Evolutionary conservation across 2,329 filamentous ascomycete genomes (phyloP), one percentile per base, ranked within the genome.

Genomic region (Botrytis squamosa): DNA sequence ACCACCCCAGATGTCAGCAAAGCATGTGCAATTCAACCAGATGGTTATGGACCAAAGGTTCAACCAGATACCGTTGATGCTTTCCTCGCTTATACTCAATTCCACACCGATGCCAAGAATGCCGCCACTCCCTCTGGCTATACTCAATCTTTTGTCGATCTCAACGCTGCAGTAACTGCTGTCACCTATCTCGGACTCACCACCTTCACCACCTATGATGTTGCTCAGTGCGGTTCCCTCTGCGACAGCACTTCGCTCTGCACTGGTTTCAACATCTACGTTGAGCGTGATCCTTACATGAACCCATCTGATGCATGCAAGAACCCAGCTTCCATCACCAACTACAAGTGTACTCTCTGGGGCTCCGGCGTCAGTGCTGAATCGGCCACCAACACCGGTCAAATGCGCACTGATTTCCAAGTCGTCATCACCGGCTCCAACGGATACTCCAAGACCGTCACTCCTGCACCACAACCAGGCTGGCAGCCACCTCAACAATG

Each of bases 351-450:
- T 75, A 78, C 80, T 12, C 77, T 81, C 55, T 83, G 79, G 75
- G 81, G 81, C 14, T 76, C 76, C 14, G 73, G 75, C 5, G 76
- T 81, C 57, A 76, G 74, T 36, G 72, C 74, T 22, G 74, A 72
- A 18, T 79, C 78, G n/a, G 81, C 81, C 8, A 80, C 75, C 71
- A 83, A 83, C 76, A 65, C 62, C 25, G 82, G 81, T 52, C 79
- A 82, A 74, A 80, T 73, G 74, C 78, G 79, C 20, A 74, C 73
- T 57, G 44, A 76, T n/a, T 80, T 85, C 82, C 77, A 81, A 18
- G 81, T 85, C 49, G 81, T 83, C 64, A 83, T 84, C 62, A 81
- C 83, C 29, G 84, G 83, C 4, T 84, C 82, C 46, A 85, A 85
- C 74, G 83, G 82, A 9, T 83, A 83, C 75, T 79, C 79, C 73